phyloP scores from a whole-genome alignment of 768 basidiomycete species.

The Panellus pusillus region DNA sequence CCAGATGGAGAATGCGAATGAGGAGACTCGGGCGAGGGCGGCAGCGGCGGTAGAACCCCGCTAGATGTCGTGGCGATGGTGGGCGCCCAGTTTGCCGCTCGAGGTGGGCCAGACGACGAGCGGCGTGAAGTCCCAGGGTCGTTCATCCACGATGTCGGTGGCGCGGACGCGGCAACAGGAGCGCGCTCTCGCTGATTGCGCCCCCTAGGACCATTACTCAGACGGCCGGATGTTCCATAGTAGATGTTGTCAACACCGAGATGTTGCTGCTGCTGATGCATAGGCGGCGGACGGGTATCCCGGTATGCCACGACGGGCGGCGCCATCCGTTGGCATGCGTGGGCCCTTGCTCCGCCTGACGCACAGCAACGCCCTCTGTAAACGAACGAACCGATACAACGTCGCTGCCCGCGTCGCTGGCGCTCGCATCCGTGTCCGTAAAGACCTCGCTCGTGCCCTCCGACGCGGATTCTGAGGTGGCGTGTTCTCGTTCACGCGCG shows the following conservation, averaged over 20 bases:
- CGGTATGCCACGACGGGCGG: conserved; percentile 51
- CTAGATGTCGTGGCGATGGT: conserved; percentile 5
- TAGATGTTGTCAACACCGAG: conserved; percentile 10
- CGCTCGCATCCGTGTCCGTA: conserved; percentile 70
- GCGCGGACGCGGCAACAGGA: not conserved
- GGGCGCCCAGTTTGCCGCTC: conserved; percentile 7
- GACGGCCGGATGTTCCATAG: conserved; percentile 10
- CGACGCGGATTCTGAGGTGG: conserved; percentile 46
- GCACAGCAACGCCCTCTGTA: conserved; percentile 48
- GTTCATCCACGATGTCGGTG: conserved; percentile 15
- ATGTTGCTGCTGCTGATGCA: conserved; percentile 23
- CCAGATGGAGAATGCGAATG: conserved; percentile 29
- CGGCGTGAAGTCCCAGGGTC: conserved; percentile 10
- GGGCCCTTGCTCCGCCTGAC: conserved; percentile 9
- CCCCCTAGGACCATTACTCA: conserved; percentile 14
- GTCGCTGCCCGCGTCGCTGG: conserved; percentile 65
- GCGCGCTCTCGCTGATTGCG: conserved; percentile 20
- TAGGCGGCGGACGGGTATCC: conserved; percentile 26
- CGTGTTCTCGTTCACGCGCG: conserved; percentile 47
- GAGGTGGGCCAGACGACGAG: conserved; percentile 17
- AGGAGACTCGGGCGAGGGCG: conserved; percentile 50
- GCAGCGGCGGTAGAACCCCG: conserved; percentile 26
- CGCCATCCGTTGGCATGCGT: conserved; percentile 27
- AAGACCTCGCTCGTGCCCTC: conserved; percentile 59
- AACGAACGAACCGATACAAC: conserved; percentile 67